Evolutionary conservation across 2,329 filamentous ascomycete genomes (phyloP), one percentile per base, ranked within the genome.

Genomic region (Didymella pinodella): DNA sequence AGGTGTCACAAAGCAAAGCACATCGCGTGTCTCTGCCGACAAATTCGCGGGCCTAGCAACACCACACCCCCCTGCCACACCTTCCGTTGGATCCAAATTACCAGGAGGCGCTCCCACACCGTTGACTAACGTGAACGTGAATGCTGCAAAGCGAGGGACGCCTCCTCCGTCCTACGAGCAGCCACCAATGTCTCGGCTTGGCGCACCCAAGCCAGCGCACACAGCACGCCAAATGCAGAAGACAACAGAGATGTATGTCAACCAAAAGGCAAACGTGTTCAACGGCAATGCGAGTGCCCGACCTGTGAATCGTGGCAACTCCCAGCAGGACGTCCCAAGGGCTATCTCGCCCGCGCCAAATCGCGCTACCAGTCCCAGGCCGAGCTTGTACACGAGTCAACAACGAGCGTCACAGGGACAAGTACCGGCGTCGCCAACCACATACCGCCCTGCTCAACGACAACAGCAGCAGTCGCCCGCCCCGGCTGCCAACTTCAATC

Each of bases 141-240:
- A 83, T 36, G 83, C 87, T 10, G 86, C 82, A 22, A 85, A 88
- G 75, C 83, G 90, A 65, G 89, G 88, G 26, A 93, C 91, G 10
- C 92, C 93, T 6, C 94, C 94, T 2, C 94, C 94, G 4, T 92
- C 91, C 0, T 98, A 97, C 71, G 90, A 94, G 59, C 59, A 59
- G 34, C 55, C 55, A 41, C 86, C 89, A 48, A 85, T 92, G 45
- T 91, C 90, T 73, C 86, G 91, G 58, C 84, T 98, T 4, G 95
- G 93, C 53, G 91, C 94, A 12, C 96, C 95, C 2, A 90, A 94
- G 58, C 93, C 94, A 2, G 95, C 95, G 1, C 92, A 96, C 61
- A 99, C 96, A 0, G 91, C 92, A 4, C 91, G 90, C 63, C 92
- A 95, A 47, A 99, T 99, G 96, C 92, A 97, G 73, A 91, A 96